Conservation (phyloP, 805 yeast genomes). For the Kluyveromyces aestuarii region DNA sequence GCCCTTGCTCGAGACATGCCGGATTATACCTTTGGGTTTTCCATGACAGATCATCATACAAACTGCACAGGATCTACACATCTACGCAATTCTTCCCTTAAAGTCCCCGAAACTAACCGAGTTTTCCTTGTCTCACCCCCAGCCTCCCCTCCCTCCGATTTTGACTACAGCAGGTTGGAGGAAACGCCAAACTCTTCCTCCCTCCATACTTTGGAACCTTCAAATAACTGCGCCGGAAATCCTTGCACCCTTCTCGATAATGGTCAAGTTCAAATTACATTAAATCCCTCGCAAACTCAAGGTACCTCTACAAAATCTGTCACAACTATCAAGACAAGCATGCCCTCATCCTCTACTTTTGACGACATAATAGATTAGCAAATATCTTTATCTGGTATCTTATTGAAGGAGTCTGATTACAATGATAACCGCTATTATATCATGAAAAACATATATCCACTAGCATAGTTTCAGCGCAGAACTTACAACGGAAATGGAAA, state of each 20-base stretch:
- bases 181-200: slow-evolving; percentile 25
- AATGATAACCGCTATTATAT: no score
- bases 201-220: neutral
- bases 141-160: slow-evolving; percentile 34
- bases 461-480: no score
- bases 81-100: slow-evolving; percentile 14
- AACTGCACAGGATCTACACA: neutral
- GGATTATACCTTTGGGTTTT: neutral
- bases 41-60: neutral
- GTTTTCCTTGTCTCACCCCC: slow-evolving; percentile 36
- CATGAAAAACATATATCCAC: no score
- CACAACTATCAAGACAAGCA: neutral
- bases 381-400: no score
- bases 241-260: neutral
- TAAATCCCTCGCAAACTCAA: neutral
- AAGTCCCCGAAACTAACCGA: slow-evolving; percentile 27
- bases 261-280: neutral
- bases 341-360: neutral
- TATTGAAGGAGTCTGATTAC: no score
- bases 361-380: neutral
- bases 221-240: neutral
- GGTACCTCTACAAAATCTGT: neutral
- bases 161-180: slow-evolving; percentile 31
- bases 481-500: no score
- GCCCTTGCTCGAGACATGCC: neutral